These are phyloP conservation scores for Xenoacremonium recifei DNA, from an alignment of 2,329 filamentous ascomycete species.

Conservation along the genomic window DNA sequence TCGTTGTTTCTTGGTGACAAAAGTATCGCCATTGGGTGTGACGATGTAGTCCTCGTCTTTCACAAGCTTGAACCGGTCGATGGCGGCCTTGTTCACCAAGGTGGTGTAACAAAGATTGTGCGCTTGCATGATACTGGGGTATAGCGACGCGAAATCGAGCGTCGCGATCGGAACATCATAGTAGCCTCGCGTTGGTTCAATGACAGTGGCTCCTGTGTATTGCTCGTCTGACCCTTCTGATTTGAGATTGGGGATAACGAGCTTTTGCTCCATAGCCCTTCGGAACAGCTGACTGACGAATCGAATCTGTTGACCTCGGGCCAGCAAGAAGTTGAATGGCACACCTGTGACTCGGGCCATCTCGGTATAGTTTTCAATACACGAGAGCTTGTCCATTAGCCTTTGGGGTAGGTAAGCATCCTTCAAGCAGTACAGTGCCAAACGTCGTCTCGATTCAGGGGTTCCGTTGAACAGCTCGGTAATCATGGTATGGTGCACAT, in stretches of 20 bases:
- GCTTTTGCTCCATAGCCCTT: constrained; percentile 87
- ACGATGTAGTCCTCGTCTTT: constrained; percentile 96
- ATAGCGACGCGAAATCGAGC: constrained; percentile 96
- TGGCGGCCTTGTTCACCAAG: constrained; percentile 66
- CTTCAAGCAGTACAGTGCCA: constrained; percentile 95
- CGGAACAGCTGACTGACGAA: constrained; percentile 97
- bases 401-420: constrained; percentile 94
- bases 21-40: constrained; percentile 91
- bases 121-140: constrained; percentile 97
- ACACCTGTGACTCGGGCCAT: constrained; percentile 99
- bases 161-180: constrained; percentile 95
- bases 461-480: constrained; percentile 97
- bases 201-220: constrained; percentile 97
- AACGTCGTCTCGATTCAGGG: constrained; percentile 81
- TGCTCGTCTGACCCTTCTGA: constrained; percentile 75
- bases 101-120: constrained; percentile 99
- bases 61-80: constrained; percentile 73
- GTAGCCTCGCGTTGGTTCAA: constrained; percentile 89
- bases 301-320: constrained; percentile 93
- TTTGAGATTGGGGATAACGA: constrained; percentile 87
- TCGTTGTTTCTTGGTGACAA: constrained; percentile 81
- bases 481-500: constrained; percentile 99
- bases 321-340: constrained; percentile 90
- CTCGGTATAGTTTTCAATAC: constrained; percentile 98
- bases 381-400: constrained; percentile 96